Base-by-base conservation (phyloP, 768 basidiomycete genomes). In the Tubosaeta sp. region DNA sequence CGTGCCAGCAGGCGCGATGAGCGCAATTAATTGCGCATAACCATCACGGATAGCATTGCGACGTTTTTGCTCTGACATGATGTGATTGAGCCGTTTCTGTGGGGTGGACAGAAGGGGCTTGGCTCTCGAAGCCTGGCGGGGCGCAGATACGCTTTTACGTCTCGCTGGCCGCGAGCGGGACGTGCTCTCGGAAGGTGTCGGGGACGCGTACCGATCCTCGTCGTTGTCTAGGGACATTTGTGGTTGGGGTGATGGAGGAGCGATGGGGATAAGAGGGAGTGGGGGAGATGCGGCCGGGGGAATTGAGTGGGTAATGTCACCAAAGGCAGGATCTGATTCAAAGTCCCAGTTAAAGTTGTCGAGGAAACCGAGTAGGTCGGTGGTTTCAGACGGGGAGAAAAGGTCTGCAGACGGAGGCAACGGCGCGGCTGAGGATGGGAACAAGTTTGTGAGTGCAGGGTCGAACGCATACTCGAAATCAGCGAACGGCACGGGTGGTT, bases 31-130 rank as follows among this genome's bases (percentile, higher is more conserved):
- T 63, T 92, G 89, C 1, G 89, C 83, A 69, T 94, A 95, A 35
- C 91, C 91, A 55, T 90, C 86, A 36, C 90, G 84, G 58, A 95
- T 95, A 45, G 89, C 88, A 61, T 94, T 94, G 10, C 93, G 83
- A 8, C 93, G 87, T 62, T 90, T 90, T 70, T 95, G 92, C 66
- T 95, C 93, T 7, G 90, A 92, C 80, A 91, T 84, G 75, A 95
- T 94, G 73, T 95, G 91, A 65, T 94, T 93, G 14, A 90, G 79
- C 12, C 91, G 81, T 62, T 93, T 92, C 69, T 94, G 90, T 0
- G 90, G 90, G 4, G 82, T 84, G 6, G 90, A 87, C 22, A 94
- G 76, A 18, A 90, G 78, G 0, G 84, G 76, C 57, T 88, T 90
- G 19, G 76, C 46, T 52, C 76, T 74, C 40, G 73, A 59, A 21